A percentile compares a stretch with the other conserved stretches of the same genome.
These are phyloP conservation scores for Aquilaria agallochum DNA, from an alignment of 441 rosid genomes.

Conservation along the genomic window DNA sequence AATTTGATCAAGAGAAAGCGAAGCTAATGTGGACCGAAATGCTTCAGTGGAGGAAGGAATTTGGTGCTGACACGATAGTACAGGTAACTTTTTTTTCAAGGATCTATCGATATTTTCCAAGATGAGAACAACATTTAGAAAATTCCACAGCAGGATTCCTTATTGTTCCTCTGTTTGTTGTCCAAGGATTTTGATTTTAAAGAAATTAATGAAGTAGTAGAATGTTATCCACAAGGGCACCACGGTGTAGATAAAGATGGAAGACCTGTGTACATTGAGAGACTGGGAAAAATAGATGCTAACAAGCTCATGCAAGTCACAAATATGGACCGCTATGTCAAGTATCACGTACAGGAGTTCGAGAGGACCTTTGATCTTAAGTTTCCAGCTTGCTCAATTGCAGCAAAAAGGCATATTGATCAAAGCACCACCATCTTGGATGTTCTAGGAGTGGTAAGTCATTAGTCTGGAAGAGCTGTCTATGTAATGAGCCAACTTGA, in stretches of 20 bases:
- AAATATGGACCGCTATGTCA: slow-evolving; percentile 76
- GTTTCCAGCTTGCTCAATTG: slow-evolving; percentile 81
- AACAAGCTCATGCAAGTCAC: slow-evolving; percentile 86
- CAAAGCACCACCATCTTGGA: slow-evolving; percentile 93
- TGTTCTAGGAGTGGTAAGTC: slow-evolving; percentile 94
- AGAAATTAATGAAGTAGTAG: slow-evolving; percentile 54
- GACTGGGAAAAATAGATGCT: slow-evolving; percentile 75
- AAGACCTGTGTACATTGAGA: slow-evolving; percentile 79
- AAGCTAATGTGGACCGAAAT: slow-evolving; percentile 91
- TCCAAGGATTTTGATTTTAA: slow-evolving; percentile 70
- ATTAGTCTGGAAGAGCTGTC: background rate
- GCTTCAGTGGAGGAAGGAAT: slow-evolving; percentile 83
- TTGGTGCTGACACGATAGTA: slow-evolving; percentile 57
- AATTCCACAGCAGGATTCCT: background rate
- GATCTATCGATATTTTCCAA: background rate
- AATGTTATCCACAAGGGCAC: slow-evolving; percentile 84
- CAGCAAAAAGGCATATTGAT: slow-evolving; percentile 78
- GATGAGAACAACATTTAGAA: background rate
- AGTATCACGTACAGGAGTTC: slow-evolving; percentile 82
- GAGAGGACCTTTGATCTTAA: slow-evolving; percentile 71
- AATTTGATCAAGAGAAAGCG: slow-evolving; percentile 73
- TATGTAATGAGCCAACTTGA: background rate
- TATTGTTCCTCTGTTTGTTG: slow-evolving; percentile 9
- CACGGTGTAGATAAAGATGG: slow-evolving; percentile 94
- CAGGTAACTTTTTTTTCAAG: slow-evolving; percentile 40